phyloP scores from a whole-genome alignment of 805 yeast genomes.

The Lipomyces oligophaga region DNA sequence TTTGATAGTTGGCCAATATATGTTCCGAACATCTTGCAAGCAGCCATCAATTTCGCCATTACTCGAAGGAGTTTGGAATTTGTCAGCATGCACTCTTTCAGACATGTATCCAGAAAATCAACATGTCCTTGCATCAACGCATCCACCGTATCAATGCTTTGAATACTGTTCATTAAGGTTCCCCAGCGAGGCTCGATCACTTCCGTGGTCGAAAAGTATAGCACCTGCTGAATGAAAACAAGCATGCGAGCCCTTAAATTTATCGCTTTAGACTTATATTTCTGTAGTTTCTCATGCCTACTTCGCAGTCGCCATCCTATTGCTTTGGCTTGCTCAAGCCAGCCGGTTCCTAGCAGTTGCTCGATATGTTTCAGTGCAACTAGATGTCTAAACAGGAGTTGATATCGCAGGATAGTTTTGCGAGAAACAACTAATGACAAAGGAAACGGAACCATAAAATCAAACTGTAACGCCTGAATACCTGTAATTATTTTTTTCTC shows the following conservation, averaged over 20 bases:
- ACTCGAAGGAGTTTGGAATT: conserved; percentile 47
- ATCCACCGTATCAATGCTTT: conserved; percentile 41
- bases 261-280: conserved; percentile 32
- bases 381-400: conserved; percentile 70
- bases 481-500: conserved; percentile 32
- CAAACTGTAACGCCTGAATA: conserved; percentile 39
- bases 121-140: conserved; percentile 47
- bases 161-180: conserved; percentile 38
- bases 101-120: conserved; percentile 55
- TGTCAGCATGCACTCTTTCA: conserved; percentile 66
- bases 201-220: conserved; percentile 53
- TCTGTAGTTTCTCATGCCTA: conserved; percentile 31
- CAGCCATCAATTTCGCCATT: conserved; percentile 30
- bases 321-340: conserved; percentile 66
- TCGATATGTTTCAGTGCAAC: conserved; percentile 60
- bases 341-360: conserved; percentile 56
- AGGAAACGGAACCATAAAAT: conserved; percentile 70
- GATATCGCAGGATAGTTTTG: conserved; percentile 71
- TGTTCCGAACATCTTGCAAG: conserved; percentile 46
- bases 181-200: conserved; percentile 57
- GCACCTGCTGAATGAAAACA: conserved; percentile 52
- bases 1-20: conserved; percentile 52
- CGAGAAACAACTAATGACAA: conserved; percentile 68
- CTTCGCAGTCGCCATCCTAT: conserved; percentile 66
- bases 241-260: conserved; percentile 48